Evolutionary conservation across 225 moss, liverwort and hornwort genomes (phyloP), one percentile per base, ranked within the genome.

Genomic region (Marchantia paleacea): DNA sequence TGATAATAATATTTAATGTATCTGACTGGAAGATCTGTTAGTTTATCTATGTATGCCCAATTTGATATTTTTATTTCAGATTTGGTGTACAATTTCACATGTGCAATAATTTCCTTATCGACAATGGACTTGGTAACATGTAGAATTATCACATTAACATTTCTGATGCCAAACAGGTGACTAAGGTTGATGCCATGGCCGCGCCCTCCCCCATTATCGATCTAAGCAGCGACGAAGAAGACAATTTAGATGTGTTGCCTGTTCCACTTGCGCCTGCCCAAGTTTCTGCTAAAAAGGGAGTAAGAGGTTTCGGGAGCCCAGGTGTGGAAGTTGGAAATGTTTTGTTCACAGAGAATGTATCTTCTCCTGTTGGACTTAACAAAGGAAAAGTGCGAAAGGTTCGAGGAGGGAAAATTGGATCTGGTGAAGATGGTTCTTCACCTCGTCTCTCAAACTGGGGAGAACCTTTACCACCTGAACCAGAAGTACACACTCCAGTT

Each of bases 211-310:
- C 83, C 55, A 82, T 92, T n/a, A 85, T 79, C 12, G 82, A 80
- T 16, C 75, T 83, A 47, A 92, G 91, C 67, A 92, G 90, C 55
- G 90, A 90, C 61, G 92, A 89, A 14, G 90, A 92, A 71, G 85
- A 86, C 20, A 73, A 76, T 12, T 65, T 77, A 7, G 72, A 69
- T 20, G 58, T 39, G 16, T 6, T 0, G 12, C 10, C 70, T 11
- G 15, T 61, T 31, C 73, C 49, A 51, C 58, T 53, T 68, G 64
- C 73, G 22, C n/a, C 72, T 65, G 31, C 28, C 60, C 52, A 72
- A 57, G 22, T n/a, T 22, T 15, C 16, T 65, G 24, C 14, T 14
- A 69, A 4, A 13, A 66, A 39, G 6, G 75, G 20, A 25, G 51
- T 7, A 10, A 82, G 70, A 16, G 61, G 73, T 20, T 22, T 6